Evolutionary conservation across 2,329 filamentous ascomycete species (phyloP), one percentile per base, ranked within the genome.

Genomic region (Torrubiella hemipterigena): DNA sequence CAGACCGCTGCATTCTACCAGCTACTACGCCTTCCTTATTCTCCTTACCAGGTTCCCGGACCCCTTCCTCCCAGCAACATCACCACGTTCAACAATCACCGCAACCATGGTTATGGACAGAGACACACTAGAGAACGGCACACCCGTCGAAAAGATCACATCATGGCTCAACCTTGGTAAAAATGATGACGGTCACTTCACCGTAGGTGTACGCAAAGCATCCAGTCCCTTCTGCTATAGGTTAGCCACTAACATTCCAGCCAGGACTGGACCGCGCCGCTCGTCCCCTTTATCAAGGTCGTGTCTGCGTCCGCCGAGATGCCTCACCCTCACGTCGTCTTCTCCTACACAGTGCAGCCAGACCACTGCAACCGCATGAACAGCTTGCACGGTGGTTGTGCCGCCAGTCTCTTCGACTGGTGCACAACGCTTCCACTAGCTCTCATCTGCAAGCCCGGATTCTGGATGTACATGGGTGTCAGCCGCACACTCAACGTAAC

Each of bases 371-470:
- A 77, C 50, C 52, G 59, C 6, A 35, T 65, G 11, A 50, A 52
- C 17, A 77, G 67, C 52, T 54, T 79, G 33, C 73, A 78, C 45
- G 73, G 73, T 32, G 74, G 73, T 13, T 77, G 73, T 39, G 63
- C 72, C 0, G 69, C 80, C 3, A 77, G 77, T 1, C 53, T 85
- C 4, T 77, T 83, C 41, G 81, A 85, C 54, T 57, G 69, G 35
- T 65, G 71, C 42, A 82, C 80, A 0, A 72, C 71, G 4, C 49
- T 72, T 13, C 60, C 73, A 4, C 51, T 83, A 10, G 52, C 65
- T 8, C 61, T 76, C 22, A 50, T 78, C 31, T 65, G 66, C 27
- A 57, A 56, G 15, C 69, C 69, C 0, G 77, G 74, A 6, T 73
- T 67, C 48, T 81, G 78, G 69, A 55, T 63, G 34, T 58, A 55